Evolutionary conservation across 2,329 filamentous ascomycete species (phyloP), one percentile per base, ranked within the genome.

Genomic region (Myotisia sp.): DNA sequence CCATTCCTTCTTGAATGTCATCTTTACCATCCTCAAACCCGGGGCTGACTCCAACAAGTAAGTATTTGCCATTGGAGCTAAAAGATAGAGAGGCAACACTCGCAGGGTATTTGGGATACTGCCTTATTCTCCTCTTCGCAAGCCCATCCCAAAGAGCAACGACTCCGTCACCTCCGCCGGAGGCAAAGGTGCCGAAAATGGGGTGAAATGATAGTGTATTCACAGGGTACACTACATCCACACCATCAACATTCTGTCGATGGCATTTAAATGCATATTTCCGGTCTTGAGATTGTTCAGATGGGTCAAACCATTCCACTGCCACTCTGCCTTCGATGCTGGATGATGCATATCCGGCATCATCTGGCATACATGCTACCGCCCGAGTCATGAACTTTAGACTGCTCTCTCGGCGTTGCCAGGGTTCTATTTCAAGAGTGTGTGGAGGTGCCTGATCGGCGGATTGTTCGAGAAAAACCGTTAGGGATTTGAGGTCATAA

Each of bases 211-310:
- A 75, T 5, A 94, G 68, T 2, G 85, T 79, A 52, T 94, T 90
- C 45, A 94, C 86, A 0, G 86, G 86, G 50, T 86, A 93, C 3
- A 94, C 83, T 3, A 93, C 70, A 49, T 93, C 86, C 18, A 70
- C 74, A 32, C 74, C 74, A 27, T 70, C 69, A 35, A 63, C 53
- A 19, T 75, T 69, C 55, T 92, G 83, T 3, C 90, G 74, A 59
- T 98, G 90, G 59, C 90, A 98, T 59, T 98, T 98, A 72, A 98
- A 98, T 9, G 90, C 90, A 56, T 95, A 98, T 58, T 94, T 95
- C 45, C 86, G 74, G 24, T 81, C 79, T 61, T 95, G 86, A 3
- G 81, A 86, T 55, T 87, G 81, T 26, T 75, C 66, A 4, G 76
- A 82, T 10, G 90, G 82, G 52, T 95, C 90, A 54, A 98, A 95